Conservation (phyloP, 2,329 filamentous ascomycete species). For the Penicillium sp. region DNA sequence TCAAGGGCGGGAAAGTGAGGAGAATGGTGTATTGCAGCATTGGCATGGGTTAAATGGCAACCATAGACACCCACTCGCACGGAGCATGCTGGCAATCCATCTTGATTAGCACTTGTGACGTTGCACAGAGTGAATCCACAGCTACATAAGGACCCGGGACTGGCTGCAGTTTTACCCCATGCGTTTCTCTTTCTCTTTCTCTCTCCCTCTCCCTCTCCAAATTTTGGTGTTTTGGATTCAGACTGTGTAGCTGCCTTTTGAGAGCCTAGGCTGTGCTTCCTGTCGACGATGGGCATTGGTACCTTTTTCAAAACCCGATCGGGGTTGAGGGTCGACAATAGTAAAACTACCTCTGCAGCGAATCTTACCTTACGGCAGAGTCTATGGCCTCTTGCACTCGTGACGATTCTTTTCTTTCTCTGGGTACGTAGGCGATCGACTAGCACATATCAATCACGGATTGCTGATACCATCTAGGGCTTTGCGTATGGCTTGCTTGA, state of each 20-base stretch:
- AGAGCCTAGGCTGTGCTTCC: neutral
- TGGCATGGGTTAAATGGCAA: neutral
- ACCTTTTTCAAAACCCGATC: constrained; percentile 38
- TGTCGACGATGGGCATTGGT: constrained; percentile 34
- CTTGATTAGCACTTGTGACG: constrained; percentile 9
- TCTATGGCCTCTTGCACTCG: constrained; percentile 49
- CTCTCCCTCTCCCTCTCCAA: neutral
- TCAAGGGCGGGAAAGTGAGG: constrained; percentile 4
- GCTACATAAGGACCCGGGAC: constrained; percentile 7
- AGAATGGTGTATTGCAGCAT: constrained; percentile 1
- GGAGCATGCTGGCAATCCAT: neutral
- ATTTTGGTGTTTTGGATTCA: neutral
- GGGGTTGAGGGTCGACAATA: constrained; percentile 39
- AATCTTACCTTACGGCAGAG: constrained; percentile 51
- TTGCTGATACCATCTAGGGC: constrained; percentile 36
- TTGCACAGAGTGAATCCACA: constrained; percentile 3
- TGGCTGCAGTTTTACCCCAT: neutral
- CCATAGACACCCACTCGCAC: constrained; percentile 2
- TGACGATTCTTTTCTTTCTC: constrained; percentile 57
- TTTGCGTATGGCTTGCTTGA: constrained; percentile 57
- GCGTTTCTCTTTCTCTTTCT: constrained; percentile 3
- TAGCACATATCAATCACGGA: neutral
- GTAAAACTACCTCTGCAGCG: constrained; percentile 45
- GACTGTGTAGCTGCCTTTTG: neutral
- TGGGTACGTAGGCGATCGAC: constrained; percentile 46